Evolutionary conservation across 2,329 filamentous ascomycete genomes (phyloP), one percentile per base, ranked within the genome.

Genomic region (Fusarium xyrophilum): DNA sequence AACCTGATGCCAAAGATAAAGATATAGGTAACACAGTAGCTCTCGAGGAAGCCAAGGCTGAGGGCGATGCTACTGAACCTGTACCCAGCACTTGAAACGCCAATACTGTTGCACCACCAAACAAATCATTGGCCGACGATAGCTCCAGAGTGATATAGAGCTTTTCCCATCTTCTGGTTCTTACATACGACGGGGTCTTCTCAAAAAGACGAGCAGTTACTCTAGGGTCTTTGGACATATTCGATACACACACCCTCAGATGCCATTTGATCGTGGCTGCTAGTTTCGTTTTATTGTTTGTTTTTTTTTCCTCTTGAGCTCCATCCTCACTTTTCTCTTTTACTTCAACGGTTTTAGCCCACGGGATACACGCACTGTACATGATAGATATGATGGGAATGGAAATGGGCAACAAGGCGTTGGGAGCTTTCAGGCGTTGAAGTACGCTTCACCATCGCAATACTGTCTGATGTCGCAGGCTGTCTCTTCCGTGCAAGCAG

Each of bases 331-430:
- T 39, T 53, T 39, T 23, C 12, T 35, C 32, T 62, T 56, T 36
- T 47, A 11, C 25, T 67, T 59, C 51, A 40, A 59, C 10, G 55
- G 57, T 56, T 47, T 63, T 43, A 56, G 57, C 66, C 57, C 21
- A 50, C 23, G 27, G 47, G 48, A 67, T 50, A 69, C 50, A 68
- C 38, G 30, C 50, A 43, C 27, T 68, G 64, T 67, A 70, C 50
- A 65, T 59, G 69, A 63, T 69, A 63, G 57, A 73, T 61, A 63
- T 60, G 58, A 62, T 43, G 55, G 53, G 56, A 48, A 39, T 25
- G 39, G 47, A 30, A 60, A 57, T 25, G 51, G 52, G 53, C n/a
- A 47, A 72, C 46, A 33, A 12, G 70, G 70, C 56, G 70, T 70
- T 68, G 33, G 68, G 67, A 27, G 60, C 42, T 60, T 40, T 47